Percentiles rank a stretch among this genome's conserved stretches.
phyloP scores from a whole-genome alignment of 441 rosid species.

The Mallotus japonicus region DNA sequence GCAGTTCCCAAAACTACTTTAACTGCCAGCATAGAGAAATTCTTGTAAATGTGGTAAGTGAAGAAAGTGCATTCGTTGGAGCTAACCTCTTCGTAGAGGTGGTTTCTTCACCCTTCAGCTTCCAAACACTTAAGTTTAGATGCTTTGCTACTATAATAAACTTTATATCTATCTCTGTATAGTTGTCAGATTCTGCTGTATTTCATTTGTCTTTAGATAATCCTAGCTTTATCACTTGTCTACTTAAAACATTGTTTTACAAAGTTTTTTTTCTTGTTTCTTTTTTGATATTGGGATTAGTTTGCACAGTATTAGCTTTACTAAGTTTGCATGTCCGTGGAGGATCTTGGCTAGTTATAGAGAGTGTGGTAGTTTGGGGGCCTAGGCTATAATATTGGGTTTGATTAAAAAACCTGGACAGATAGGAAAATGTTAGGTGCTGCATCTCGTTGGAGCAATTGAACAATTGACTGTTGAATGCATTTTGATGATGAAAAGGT shows the following conservation, averaged over 20 bases:
- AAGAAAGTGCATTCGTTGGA: slow-evolving; percentile 12
- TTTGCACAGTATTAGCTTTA: not conserved
- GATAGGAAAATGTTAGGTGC: not conserved
- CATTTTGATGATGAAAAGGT: not conserved
- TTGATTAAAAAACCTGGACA: not conserved
- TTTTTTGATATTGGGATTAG: not conserved
- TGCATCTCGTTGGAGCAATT: not conserved
- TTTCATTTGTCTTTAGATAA: slow-evolving; percentile 3
- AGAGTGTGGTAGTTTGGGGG: not conserved
- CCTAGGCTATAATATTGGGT: not conserved
- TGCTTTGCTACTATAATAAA: slow-evolving; percentile 21
- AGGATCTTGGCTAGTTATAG: not conserved
- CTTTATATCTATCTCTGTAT: slow-evolving; percentile 26
- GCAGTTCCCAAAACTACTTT: slow-evolving; percentile 84
- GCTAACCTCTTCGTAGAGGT: slow-evolving; percentile 11
- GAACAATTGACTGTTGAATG: not conserved
- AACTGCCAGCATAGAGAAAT: slow-evolving; percentile 69
- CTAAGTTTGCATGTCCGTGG: not conserved
- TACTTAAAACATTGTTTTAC: not conserved
- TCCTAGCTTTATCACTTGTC: slow-evolving; percentile 7
- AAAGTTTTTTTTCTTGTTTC: not conserved
- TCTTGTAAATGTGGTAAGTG: slow-evolving; percentile 46
- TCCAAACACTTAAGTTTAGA: slow-evolving; percentile 15
- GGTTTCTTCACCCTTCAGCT: slow-evolving; percentile 11
- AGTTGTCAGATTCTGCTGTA: slow-evolving; percentile 26